Percentiles rank a stretch among this genome's conserved stretches.
Conservation (phyloP, 1,284 basidiomycete genomes). For the Puccinia triticina region DNA sequence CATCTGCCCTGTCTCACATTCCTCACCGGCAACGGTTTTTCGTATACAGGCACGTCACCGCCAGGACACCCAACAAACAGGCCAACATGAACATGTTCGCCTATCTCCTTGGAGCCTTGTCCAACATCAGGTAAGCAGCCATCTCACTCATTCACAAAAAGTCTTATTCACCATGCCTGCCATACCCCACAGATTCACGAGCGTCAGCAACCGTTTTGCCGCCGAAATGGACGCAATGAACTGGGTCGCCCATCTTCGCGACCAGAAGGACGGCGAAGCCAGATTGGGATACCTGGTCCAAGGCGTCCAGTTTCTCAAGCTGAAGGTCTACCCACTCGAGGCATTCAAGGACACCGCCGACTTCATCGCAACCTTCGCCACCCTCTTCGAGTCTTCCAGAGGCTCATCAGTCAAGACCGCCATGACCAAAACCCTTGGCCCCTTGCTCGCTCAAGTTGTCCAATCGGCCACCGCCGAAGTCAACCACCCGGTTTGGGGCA, state of each 20-base stretch:
- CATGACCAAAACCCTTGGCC: conserved; percentile 82
- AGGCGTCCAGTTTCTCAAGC: no score
- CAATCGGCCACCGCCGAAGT: conserved; percentile 97
- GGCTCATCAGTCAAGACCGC: conserved; percentile 80
- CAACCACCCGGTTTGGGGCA: conserved; percentile 91
- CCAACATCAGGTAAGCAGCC: conserved; percentile 75
- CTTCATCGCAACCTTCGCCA: conserved; percentile 80
- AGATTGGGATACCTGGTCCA: no score
- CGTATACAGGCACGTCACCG: conserved; percentile 21
- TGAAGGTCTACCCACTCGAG: no score
- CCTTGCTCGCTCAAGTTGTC: no score
- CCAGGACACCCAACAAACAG: conserved; percentile 72
- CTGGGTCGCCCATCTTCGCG: conserved; percentile 25
- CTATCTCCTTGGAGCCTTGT: conserved; percentile 77
- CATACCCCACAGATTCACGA: conserved; percentile 42
- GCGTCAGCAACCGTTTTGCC: conserved; percentile 49
- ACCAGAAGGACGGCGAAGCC: no score
- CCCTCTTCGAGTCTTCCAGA: conserved; percentile 80
- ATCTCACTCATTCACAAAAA: no score
- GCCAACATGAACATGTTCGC: conserved; percentile 79
- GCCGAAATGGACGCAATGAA: conserved; percentile 43
- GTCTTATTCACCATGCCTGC: no score
- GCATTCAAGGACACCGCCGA: conserved; percentile 92
- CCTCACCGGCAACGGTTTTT: not conserved
- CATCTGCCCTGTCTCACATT: not conserved